Percentiles rank a stretch among this genome's conserved stretches.
These are phyloP conservation scores for Clonostachys byssicola DNA, from an alignment of 2,329 filamentous ascomycete species.

Conservation along the genomic window DNA sequence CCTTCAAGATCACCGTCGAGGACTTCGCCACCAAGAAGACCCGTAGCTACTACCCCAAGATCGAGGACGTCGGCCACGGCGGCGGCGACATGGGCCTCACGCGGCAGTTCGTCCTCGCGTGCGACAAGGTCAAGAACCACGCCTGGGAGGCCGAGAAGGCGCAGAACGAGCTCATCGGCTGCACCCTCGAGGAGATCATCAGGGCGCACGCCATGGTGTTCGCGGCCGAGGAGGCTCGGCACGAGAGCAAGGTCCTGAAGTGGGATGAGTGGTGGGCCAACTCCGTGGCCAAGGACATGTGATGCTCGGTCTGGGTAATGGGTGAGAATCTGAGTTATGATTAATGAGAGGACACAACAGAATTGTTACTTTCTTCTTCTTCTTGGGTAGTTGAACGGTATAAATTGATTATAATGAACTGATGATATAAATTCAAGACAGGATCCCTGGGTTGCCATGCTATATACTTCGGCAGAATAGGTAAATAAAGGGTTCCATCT, in stretches of 20 bases:
- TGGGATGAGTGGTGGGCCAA: conserved; percentile 73
- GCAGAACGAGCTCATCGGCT: conserved; percentile 74
- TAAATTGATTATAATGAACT: background rate
- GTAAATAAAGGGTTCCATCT: background rate
- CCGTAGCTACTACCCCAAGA: conserved; percentile 18
- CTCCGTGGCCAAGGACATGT: conserved; percentile 16
- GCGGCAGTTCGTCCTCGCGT: conserved; percentile 76
- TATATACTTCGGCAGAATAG: background rate
- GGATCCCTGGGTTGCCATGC: background rate
- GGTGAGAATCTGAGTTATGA: background rate
- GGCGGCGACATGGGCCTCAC: conserved; percentile 55
- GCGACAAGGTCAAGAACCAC: conserved; percentile 72
- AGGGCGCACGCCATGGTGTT: conserved; percentile 90
- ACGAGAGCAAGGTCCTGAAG: conserved; percentile 63
- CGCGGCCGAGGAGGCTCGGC: conserved; percentile 84
- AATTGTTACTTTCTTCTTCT: background rate
- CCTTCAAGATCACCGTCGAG: conserved; percentile 68
- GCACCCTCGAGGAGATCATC: conserved; percentile 81
- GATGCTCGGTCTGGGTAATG: background rate
- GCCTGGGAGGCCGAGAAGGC: conserved; percentile 63
- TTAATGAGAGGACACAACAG: background rate
- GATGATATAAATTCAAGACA: background rate
- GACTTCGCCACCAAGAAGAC: conserved; percentile 38
- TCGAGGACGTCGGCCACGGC: conserved; percentile 31
- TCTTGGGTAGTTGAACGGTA: background rate